Evolutionary conservation across 108 stramenopile species (phyloP).

Genomic region (Nannochloropsis oceanica): DNA sequence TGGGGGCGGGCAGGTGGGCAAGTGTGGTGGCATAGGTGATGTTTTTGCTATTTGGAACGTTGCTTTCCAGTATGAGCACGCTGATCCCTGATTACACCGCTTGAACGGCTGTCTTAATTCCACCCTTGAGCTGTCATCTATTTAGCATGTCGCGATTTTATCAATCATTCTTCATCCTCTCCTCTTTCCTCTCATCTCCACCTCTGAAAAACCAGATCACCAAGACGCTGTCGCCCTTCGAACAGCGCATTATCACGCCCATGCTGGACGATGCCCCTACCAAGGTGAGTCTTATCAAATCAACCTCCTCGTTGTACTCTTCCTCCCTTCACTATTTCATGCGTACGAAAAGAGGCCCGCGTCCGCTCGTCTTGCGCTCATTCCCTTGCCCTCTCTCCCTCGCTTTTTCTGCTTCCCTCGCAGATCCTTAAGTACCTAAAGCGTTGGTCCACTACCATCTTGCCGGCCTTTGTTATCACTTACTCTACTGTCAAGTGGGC

Average conservation of each 20-base stretch:
- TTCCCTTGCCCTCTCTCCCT: neutral
- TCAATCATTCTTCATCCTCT: too few relatives aligned
- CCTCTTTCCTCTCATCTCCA: too few relatives aligned
- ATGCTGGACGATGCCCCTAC: neutral
- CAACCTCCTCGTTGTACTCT: neutral
- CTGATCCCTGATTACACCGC: too few relatives aligned
- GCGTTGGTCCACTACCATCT: neutral
- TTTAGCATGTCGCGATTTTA: too few relatives aligned
- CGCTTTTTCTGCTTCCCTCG: neutral
- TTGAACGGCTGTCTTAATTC: too few relatives aligned
- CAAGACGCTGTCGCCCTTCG: neutral
- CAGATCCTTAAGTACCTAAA: neutral
- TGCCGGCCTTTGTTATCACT: neutral
- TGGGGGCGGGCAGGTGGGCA: too few relatives aligned
- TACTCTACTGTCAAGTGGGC: neutral
- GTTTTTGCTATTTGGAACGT: too few relatives aligned
- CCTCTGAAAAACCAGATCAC: neutral
- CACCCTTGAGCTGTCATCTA: too few relatives aligned
- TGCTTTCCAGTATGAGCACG: too few relatives aligned
- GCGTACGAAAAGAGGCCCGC: neutral
- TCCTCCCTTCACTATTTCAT: neutral
- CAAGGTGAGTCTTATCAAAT: neutral
- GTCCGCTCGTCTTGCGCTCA: neutral
- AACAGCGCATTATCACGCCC: neutral
- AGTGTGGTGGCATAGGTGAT: too few relatives aligned